Percentiles rank a stretch among this genome's conserved stretches.
phyloP scores from a whole-genome alignment of 306 rosid genomes.

The Cercis canadensis region DNA sequence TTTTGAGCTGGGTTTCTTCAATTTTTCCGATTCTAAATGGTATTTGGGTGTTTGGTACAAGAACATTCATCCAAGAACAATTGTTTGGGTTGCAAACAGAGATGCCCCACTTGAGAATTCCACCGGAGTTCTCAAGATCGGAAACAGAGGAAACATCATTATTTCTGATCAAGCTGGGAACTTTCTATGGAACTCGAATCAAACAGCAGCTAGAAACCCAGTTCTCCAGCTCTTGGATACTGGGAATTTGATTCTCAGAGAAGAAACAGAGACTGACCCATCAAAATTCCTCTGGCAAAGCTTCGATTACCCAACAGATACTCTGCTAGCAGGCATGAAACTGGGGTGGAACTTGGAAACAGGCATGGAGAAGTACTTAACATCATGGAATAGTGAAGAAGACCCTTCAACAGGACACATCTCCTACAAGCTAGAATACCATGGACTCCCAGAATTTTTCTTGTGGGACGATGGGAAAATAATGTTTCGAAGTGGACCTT shows the following conservation, averaged over 20 bases:
- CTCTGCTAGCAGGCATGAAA: conserved; percentile 71
- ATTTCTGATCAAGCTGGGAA: conserved; percentile 35
- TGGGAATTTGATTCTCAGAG: conserved; percentile 64
- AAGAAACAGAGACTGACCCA: conserved; percentile 31
- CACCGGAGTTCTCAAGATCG: conserved; percentile 45
- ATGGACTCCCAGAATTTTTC: conserved; percentile 67
- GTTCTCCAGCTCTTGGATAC: conserved; percentile 59
- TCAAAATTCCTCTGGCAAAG: conserved; percentile 63
- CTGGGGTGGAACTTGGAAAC: conserved; percentile 66
- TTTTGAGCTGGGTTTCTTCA: conserved; percentile 45
- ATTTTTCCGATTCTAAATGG: conserved; percentile 33
- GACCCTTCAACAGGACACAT: conserved; percentile 68
- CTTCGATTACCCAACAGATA: conserved; percentile 74
- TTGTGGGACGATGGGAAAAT: neutral
- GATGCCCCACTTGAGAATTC: conserved; percentile 59
- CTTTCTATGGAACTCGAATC: conserved; percentile 56
- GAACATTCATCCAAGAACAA: conserved; percentile 26
- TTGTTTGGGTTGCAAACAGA: conserved; percentile 86
- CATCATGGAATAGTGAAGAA: conserved; percentile 55
- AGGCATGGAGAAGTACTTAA: conserved; percentile 45
- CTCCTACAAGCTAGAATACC: conserved; percentile 51
- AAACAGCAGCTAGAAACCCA: conserved; percentile 34
- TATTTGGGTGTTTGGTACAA: conserved; percentile 78
- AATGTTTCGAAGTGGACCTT: conserved; percentile 68
- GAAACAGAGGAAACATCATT: conserved; percentile 45